Conservation (phyloP, 2,329 filamentous ascomycete genomes). For the Cytospora piceae region DNA sequence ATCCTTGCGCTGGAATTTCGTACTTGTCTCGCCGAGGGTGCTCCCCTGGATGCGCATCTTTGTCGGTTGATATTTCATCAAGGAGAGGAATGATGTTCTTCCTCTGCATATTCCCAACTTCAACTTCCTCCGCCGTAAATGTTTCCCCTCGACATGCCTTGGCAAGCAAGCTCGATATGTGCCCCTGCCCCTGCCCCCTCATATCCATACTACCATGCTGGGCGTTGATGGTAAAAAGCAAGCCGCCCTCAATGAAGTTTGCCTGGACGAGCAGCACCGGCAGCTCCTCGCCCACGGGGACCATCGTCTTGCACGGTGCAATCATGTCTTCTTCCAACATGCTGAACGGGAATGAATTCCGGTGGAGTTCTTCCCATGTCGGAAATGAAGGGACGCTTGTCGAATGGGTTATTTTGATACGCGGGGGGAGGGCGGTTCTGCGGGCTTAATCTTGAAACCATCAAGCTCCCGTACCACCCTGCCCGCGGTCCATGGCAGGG, state of each 20-base stretch:
- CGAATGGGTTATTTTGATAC: no score
- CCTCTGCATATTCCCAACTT: constrained; percentile 46
- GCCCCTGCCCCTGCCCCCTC: constrained; percentile 52
- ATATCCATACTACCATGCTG: constrained; percentile 58
- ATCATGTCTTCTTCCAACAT: constrained; percentile 53
- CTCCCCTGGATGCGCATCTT: not conserved
- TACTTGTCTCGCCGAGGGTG: rapidly evolving
- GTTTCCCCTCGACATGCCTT: constrained; percentile 51
- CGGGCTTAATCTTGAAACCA: constrained; percentile 44
- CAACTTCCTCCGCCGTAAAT: constrained; percentile 50
- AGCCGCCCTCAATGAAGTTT: constrained; percentile 52
- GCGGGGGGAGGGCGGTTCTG: constrained; percentile 34
- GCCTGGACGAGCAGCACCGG: constrained; percentile 53
- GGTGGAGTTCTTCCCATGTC: constrained; percentile 43
- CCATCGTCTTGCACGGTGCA: constrained; percentile 46
- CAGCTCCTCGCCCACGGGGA: constrained; percentile 31
- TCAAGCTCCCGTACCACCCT: constrained; percentile 44
- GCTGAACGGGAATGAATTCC: constrained; percentile 47
- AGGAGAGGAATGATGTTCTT: constrained; percentile 17
- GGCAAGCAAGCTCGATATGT: constrained; percentile 50
- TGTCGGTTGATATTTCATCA: constrained; percentile 32
- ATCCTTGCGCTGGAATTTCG: constrained; percentile 33
- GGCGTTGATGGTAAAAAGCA: constrained; percentile 53
- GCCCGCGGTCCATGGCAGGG: constrained; percentile 54
- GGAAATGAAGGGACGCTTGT: constrained; percentile 41